These are phyloP conservation scores for Hypoxylon intermedium DNA, from an alignment of 495 filamentous ascomycete species.

Conservation along the genomic window DNA sequence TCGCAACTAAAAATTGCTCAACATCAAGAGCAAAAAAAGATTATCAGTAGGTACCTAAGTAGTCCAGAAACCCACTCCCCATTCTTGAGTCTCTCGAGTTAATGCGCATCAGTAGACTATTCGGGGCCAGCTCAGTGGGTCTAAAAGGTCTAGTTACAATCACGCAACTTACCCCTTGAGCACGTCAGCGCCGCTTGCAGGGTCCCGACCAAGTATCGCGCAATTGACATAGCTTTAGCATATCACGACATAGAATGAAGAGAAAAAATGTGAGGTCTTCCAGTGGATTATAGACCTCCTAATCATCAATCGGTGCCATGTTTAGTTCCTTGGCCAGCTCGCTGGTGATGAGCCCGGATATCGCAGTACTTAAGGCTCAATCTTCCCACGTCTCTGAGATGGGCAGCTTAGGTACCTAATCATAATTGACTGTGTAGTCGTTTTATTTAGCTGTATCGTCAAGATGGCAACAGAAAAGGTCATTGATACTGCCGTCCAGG, in stretches of 20 bases:
- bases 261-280: background rate
- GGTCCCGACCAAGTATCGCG: conserved; percentile 8
- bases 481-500: conserved; percentile 5
- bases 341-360: background rate
- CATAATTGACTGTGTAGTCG: background rate
- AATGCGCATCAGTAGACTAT: background rate
- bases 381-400: background rate
- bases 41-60: too few relatives aligned
- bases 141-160: conserved; percentile 9
- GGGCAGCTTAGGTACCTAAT: background rate
- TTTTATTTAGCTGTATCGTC: too few relatives aligned
- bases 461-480: conserved; percentile 8
- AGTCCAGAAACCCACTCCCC: too few relatives aligned
- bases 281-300: conserved; percentile 3
- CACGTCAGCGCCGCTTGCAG: conserved; percentile 31
- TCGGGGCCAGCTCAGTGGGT: conserved; percentile 26
- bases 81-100: background rate
- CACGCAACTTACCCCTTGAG: conserved; percentile 32
- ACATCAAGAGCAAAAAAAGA: background rate
- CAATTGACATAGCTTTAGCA: conserved; percentile 6
- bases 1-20: too few relatives aligned
- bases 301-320: conserved; percentile 11
- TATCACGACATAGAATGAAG: conserved; percentile 7
- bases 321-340: conserved; percentile 5
- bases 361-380: conserved; percentile 19